Evolutionary conservation across 495 filamentous ascomycete genomes (phyloP).

Genomic region (Aspergillus affinis): DNA sequence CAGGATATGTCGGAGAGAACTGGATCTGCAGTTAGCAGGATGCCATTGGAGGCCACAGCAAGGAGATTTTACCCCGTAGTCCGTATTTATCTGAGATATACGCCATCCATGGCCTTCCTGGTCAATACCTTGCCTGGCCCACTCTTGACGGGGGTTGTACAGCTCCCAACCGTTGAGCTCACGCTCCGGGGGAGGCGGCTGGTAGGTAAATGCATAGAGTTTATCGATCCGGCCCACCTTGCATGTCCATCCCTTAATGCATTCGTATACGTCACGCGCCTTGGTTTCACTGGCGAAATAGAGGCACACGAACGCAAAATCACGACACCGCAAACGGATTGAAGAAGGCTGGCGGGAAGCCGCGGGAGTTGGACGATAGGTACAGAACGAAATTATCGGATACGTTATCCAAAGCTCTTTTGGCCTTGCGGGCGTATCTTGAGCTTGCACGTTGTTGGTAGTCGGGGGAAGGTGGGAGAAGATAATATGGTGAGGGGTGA

Average conservation of each 20-base stretch:
- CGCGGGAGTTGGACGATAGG: slow-evolving; percentile 67
- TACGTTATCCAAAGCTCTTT: slow-evolving; percentile 91
- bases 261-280: slow-evolving; percentile 85
- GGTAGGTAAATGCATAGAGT: slow-evolving; percentile 86
- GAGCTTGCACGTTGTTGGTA: slow-evolving; percentile 34
- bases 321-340: slow-evolving; percentile 84
- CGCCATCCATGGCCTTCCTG: slow-evolving; percentile 84
- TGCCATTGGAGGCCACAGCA: slow-evolving; percentile 2
- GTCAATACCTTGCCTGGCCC: slow-evolving; percentile 74
- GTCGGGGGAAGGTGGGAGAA: slow-evolving; percentile 53
- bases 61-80: slow-evolving; percentile 62
- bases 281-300: slow-evolving; percentile 74
- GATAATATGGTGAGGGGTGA: slow-evolving; percentile 66
- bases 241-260: slow-evolving; percentile 79
- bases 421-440: slow-evolving; percentile 43
- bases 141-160: slow-evolving; percentile 85
- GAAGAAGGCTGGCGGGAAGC: slow-evolving; percentile 72
- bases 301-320: slow-evolving; percentile 91
- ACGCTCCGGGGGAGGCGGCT: slow-evolving; percentile 70
- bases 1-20: slow-evolving; percentile 97
- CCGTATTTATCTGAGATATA: slow-evolving; percentile 83
- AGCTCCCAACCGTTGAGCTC: slow-evolving; percentile 79
- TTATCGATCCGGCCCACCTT: slow-evolving; percentile 81
- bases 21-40: slow-evolving; percentile 36
- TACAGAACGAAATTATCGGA: slow-evolving; percentile 79